These are phyloP conservation scores for Cercophora newfieldiana DNA, from an alignment of 495 filamentous ascomycete genomes.

Conservation along the genomic window DNA sequence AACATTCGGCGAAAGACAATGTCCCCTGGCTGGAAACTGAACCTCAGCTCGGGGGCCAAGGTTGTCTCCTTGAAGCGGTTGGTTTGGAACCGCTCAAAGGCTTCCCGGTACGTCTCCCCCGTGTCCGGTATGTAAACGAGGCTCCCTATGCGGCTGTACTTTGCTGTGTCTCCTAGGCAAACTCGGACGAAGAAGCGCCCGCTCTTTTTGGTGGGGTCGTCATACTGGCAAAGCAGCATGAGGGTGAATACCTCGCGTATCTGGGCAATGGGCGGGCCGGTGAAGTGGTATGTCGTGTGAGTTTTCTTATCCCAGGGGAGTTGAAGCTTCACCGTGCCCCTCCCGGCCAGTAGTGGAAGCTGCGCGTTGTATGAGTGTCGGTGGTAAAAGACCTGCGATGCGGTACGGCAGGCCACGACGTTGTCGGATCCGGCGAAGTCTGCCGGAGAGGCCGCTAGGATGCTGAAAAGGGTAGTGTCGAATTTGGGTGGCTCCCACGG, in stretches of 20 bases:
- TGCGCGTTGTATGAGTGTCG: background rate
- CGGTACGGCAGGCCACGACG: background rate
- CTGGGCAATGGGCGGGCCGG: background rate
- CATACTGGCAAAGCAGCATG: background rate
- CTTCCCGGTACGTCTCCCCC: background rate
- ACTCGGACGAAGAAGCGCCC: background rate
- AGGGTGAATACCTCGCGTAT: background rate
- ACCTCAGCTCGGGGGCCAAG: background rate
- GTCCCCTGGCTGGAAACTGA: background rate
- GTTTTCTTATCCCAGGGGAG: background rate
- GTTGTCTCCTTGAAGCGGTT: background rate
- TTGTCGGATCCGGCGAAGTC: conserved; percentile 2
- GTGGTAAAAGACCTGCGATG: background rate
- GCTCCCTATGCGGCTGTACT: background rate
- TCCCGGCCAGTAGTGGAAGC: background rate
- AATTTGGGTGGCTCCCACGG: background rate
- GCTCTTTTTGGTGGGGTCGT: background rate
- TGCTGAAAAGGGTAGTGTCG: background rate
- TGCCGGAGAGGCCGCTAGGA: background rate
- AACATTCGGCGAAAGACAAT: background rate
- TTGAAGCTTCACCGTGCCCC: background rate
- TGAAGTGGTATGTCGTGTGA: background rate
- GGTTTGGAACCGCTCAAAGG: background rate
- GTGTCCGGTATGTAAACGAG: background rate
- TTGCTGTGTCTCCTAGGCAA: background rate